Conservation (phyloP, 192 early-diverging fungal species). For the Coemansia sp. region DNA sequence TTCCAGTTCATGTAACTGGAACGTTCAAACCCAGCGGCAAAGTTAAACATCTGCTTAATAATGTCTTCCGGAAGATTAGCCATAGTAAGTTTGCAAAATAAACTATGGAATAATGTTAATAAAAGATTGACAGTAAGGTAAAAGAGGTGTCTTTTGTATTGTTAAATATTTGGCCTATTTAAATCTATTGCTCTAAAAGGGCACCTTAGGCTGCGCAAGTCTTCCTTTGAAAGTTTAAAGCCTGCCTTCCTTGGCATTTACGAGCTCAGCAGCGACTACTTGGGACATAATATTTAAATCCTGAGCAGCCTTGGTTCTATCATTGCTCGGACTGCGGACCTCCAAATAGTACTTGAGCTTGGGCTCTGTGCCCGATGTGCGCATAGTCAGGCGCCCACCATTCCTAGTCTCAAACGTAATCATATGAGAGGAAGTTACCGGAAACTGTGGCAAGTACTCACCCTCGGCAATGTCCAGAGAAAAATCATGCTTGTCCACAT, state of each 20-base stretch:
- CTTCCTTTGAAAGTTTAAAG: constrained; percentile 14
- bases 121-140: background rate
- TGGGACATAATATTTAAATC: constrained; percentile 55
- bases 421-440: constrained; percentile 85
- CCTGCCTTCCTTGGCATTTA: constrained; percentile 27
- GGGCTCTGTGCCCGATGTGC: constrained; percentile 84
- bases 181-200: constrained; percentile 21
- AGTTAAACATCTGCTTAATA: no score
- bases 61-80: no score
- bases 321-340: constrained; percentile 44
- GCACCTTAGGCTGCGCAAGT: background rate
- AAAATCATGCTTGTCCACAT: constrained; percentile 36
- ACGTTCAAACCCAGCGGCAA: background rate
- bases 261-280: constrained; percentile 54
- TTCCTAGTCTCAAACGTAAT: constrained; percentile 81
- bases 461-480: background rate
- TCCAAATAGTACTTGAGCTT: constrained; percentile 89
- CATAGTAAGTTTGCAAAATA: background rate
- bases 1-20: background rate
- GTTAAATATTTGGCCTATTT: constrained; percentile 11
- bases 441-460: constrained; percentile 65
- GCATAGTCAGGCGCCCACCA: constrained; percentile 64
- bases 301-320: constrained; percentile 50
- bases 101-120: background rate
- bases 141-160: background rate